Percentiles rank a stretch among this genome's conserved stretches.
phyloP scores from a whole-genome alignment of 345 rosid species.

The Syzygium oleosum region DNA sequence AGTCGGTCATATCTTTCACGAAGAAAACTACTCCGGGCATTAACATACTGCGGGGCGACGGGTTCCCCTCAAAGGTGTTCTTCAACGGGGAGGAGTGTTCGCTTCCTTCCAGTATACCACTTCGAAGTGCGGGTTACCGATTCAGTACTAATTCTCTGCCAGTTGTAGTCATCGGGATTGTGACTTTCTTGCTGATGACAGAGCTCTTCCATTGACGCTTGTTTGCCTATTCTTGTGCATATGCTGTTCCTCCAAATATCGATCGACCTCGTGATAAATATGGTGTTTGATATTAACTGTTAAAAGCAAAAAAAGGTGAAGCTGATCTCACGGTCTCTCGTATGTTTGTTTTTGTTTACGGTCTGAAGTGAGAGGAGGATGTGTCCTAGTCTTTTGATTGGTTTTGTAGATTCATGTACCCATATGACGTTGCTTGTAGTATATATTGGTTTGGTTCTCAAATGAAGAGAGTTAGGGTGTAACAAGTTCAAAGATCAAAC shows the following conservation, averaged over 20 bases:
- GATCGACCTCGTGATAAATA: neutral
- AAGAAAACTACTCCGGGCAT: constrained; percentile 42
- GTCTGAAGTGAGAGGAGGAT: neutral
- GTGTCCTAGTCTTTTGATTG: neutral
- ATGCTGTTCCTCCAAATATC: neutral
- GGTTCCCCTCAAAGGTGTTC: constrained; percentile 61
- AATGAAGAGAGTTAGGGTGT: neutral
- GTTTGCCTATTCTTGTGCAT: neutral
- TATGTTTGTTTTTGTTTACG: neutral
- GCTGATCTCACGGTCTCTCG: neutral
- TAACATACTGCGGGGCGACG: constrained; percentile 50
- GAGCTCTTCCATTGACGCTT: constrained; percentile 7
- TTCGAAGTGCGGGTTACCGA: constrained; percentile 14
- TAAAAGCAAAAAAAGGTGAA: neutral
- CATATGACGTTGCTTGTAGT: neutral
- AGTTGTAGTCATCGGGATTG: constrained; percentile 10
- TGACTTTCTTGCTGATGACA: constrained; percentile 30
- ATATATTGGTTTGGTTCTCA: neutral
- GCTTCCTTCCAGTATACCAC: constrained; percentile 53
- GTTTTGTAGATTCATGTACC: neutral
- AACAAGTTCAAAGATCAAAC: neutral
- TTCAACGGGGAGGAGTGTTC: constrained; percentile 97
- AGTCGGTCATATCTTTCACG: constrained; percentile 69
- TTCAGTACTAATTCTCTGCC: constrained; percentile 10
- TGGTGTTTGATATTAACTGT: neutral